Conservation (phyloP, 2,329 filamentous ascomycete species). For the Leptosphaerulina australis region DNA sequence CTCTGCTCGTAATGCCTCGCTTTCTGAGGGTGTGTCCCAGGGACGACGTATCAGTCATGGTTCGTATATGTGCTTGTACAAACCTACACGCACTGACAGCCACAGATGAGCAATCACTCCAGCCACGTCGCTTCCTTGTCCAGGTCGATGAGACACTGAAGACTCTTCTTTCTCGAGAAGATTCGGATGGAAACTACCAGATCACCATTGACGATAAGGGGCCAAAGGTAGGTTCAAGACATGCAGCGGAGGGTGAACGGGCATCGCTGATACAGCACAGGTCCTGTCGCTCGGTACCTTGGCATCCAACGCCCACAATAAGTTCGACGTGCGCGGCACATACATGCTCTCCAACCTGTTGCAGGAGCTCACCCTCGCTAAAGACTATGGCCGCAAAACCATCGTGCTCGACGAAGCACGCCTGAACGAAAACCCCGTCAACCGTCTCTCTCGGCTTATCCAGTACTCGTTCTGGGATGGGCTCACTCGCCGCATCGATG, state of each 20-base stretch:
- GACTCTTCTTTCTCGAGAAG: constrained; percentile 80
- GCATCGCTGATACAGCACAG: constrained; percentile 52
- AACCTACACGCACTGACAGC: constrained; percentile 20
- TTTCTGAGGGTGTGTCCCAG: constrained; percentile 34
- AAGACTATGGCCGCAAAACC: constrained; percentile 86
- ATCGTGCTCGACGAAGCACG: constrained; percentile 91
- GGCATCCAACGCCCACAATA: constrained; percentile 82
- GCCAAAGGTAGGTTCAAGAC: constrained; percentile 70
- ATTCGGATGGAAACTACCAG: constrained; percentile 92
- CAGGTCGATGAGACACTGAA: constrained; percentile 84
- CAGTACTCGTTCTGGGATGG: constrained; percentile 91
- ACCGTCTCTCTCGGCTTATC: constrained; percentile 83
- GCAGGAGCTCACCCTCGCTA: constrained; percentile 90
- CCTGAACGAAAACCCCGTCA: constrained; percentile 93
- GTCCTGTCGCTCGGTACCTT: constrained; percentile 84
- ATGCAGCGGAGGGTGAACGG: constrained; percentile 1
- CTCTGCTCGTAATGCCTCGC: constrained; percentile 40
- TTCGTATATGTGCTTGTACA: constrained; percentile 22
- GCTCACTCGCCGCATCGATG: constrained; percentile 87
- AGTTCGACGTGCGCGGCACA: constrained; percentile 89
- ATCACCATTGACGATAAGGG: constrained; percentile 97
- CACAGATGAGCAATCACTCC: constrained; percentile 73
- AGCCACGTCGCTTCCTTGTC: constrained; percentile 81
- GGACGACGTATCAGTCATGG: constrained; percentile 48
- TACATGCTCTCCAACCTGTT: constrained; percentile 97